Evolutionary conservation across 805 yeast species (phyloP), one percentile per base, ranked within the genome.

Genomic region (Saturnispora quitensis): DNA sequence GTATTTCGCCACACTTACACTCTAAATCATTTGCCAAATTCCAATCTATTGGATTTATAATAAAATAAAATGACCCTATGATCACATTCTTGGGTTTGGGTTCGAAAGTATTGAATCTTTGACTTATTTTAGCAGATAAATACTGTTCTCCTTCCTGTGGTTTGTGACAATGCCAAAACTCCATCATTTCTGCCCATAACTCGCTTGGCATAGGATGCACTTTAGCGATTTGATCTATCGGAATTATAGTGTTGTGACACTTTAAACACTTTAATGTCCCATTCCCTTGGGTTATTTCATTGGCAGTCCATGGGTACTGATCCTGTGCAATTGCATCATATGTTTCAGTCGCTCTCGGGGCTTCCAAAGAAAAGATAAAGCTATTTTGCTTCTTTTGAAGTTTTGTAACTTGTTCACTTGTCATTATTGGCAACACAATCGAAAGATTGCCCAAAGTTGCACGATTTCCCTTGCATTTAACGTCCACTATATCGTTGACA

Each of bases 131-230:
- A 3, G 40, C 25, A 8, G 50, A 40, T 10, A 40, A 20, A 27
- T 62, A 52, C 20, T 60, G 48, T 2, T 53, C 48, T 2, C 60
- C 62, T 1, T 51, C 48, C 17, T 56, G 53, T 0, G 95, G 95
- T 60, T 84, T 85, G 62, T 91, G 97, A 63, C 99, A 91, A 64
- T 91, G 97, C 99, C 99, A 91, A 57, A 85, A 86, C 53, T 91
- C 98, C 95, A 91, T 85, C 76, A 93, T 70, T 63, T 91, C 99
- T 13, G 84, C 80, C 99, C 99, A 91, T 47, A 80, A 72, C 61
- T 89, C 97, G 1, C 95, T 85, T 0, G 99, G 99, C 82, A 91
- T 78, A 38, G 86, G 86, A 50, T 68, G 61, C 44, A 80, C 67
- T 13, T 62, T 65, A 3, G 44, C 22, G 17, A 72, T 62, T 0